A percentile compares a stretch with the other conserved stretches of the same genome.
These are phyloP conservation scores for Saccharomyces hybrid DNA, from an alignment of 1,139 yeast species.

Conservation along the genomic window DNA sequence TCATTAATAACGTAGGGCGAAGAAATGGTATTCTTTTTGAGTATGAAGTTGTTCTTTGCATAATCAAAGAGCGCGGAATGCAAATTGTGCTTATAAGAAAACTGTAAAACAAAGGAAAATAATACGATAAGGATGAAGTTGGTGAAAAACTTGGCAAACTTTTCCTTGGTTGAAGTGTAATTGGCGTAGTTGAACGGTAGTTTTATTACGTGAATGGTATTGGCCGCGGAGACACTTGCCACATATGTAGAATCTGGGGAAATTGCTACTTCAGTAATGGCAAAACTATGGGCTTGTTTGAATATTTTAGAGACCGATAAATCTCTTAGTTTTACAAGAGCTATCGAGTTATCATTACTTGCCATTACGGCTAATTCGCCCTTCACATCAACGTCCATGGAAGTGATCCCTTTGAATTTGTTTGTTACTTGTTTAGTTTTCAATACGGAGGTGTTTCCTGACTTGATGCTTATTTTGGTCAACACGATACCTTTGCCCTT, in stretches of 20 bases:
- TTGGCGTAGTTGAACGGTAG: slow-evolving; percentile 47
- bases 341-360: slow-evolving; percentile 66
- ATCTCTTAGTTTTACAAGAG: slow-evolving; percentile 47
- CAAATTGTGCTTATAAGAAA: slow-evolving; percentile 36
- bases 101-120: slow-evolving; percentile 35
- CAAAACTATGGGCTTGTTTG: slow-evolving; percentile 66
- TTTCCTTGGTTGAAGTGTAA: slow-evolving; percentile 35
- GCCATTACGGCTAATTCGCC: slow-evolving; percentile 58
- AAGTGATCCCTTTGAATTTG: slow-evolving; percentile 59
- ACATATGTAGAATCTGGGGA: slow-evolving; percentile 63
- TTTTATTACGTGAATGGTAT: slow-evolving; percentile 55
- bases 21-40: slow-evolving; percentile 30
- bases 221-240: slow-evolving; percentile 79
- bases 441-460: slow-evolving; percentile 34
- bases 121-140: slow-evolving; percentile 40
- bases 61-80: slow-evolving; percentile 23
- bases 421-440: slow-evolving; percentile 43
- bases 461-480: slow-evolving; percentile 24
- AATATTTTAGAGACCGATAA: slow-evolving; percentile 47
- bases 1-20: slow-evolving; percentile 22
- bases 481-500: slow-evolving; percentile 39
- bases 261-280: slow-evolving; percentile 67
- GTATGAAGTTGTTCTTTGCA: slow-evolving; percentile 15
- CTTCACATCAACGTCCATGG: slow-evolving; percentile 46
- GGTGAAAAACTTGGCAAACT: slow-evolving; percentile 38